Evolutionary conservation across 2,329 filamentous ascomycete species (phyloP), one percentile per base, ranked within the genome.

Genomic region (Pseudocercospora eumusae): DNA sequence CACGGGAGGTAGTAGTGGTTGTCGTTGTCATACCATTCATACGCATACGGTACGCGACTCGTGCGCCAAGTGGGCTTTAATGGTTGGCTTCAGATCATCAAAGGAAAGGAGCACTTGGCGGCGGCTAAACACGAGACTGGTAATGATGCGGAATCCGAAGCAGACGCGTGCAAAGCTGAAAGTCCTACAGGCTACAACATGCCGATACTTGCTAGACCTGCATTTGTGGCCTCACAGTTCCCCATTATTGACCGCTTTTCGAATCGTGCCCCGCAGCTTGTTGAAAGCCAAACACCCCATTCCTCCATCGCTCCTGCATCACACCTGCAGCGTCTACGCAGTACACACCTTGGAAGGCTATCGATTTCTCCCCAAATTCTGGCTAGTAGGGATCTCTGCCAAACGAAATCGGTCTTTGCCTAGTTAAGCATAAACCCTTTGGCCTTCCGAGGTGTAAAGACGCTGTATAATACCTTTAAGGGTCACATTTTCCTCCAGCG

Each of bases 221-320:
- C 31, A 27, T 27, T 36, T 9, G 15, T 40, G 36, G 36, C 36
- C 36, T 40, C 36, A 15, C 36, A 11, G 28, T 18, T 6, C 31
- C 31, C 52, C 20, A 54, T 54, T 54, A 54, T 54, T 54, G 52
- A 54, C 52, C 28, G 52, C 52, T 54, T 54, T 54, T 40, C 21
- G 20, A 13, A 4, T 36, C 28, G 11, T 54, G 36, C 47, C 47
- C 47, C 47, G 47, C 47, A 52, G 47, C 47, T 52, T 33, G 36
- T 40, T 40, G 36, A 52, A 28, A 52, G 47, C 25, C 47, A 52
- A 28, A 52, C 47, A 18, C 18, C 15, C 45, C n/a, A n/a, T n/a
- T n/a, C n/a, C n/a, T n/a, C n/a, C n/a, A n/a, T n/a, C n/a, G n/a
- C n/a, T n/a, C n/a, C n/a, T n/a, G n/a, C n/a, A n/a, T n/a, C n/a